phyloP scores from a whole-genome alignment of 805 yeast species.

The Dipodascus albidus region DNA sequence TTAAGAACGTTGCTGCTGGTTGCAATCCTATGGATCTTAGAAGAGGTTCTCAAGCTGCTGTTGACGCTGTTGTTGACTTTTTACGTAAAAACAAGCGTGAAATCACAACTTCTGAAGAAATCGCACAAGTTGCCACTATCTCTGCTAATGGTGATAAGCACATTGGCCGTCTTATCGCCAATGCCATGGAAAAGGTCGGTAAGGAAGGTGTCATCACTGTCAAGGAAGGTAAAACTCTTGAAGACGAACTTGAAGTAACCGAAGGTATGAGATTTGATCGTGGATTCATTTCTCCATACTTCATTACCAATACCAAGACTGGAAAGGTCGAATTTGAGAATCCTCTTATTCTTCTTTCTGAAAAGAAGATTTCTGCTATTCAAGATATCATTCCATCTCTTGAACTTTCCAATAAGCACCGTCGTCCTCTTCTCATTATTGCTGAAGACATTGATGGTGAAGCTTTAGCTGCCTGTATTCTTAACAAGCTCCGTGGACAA shows the following conservation, averaged over 20 bases:
- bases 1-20: slow-evolving; percentile 96
- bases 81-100: slow-evolving; percentile 80
- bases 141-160: slow-evolving; percentile 94
- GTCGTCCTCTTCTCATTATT: slow-evolving; percentile 85
- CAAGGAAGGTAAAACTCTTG: slow-evolving; percentile 93
- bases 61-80: slow-evolving; percentile 79
- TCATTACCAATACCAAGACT: slow-evolving; percentile 80
- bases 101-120: slow-evolving; percentile 86
- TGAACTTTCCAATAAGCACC: slow-evolving; percentile 82
- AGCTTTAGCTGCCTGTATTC: slow-evolving; percentile 94
- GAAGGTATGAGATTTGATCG: slow-evolving; percentile 99
- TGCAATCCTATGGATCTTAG: slow-evolving; percentile 98
- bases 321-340: slow-evolving; percentile 94
- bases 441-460: slow-evolving; percentile 98
- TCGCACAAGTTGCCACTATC: slow-evolving; percentile 96
- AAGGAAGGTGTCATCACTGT: slow-evolving; percentile 98
- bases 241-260: slow-evolving; percentile 91
- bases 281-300: slow-evolving; percentile 94
- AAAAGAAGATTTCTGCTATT: slow-evolving; percentile 84
- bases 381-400: slow-evolving; percentile 88
- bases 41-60: slow-evolving; percentile 96
- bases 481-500: slow-evolving; percentile 96
- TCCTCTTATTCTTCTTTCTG: slow-evolving; percentile 79
- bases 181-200: slow-evolving; percentile 98
- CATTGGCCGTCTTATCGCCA: slow-evolving; percentile 82